A percentile compares a stretch with the other conserved stretches of the same genome.
phyloP scores from a whole-genome alignment of 495 filamentous ascomycete species.

The Haplographium delicatum region DNA sequence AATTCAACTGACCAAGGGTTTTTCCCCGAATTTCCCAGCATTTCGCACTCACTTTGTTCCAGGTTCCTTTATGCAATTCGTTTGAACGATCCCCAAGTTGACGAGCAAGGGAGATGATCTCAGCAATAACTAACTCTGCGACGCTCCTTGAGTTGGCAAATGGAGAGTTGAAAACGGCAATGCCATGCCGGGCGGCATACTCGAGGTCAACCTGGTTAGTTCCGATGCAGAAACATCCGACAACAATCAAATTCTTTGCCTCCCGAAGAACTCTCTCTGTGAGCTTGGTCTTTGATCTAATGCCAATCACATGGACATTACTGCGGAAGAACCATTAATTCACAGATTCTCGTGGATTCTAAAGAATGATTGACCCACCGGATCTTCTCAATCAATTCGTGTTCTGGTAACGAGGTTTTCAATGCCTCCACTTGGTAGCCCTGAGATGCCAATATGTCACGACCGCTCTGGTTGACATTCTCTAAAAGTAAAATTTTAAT shows the following conservation, averaged over 20 bases:
- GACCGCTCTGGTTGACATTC: constrained; percentile 89
- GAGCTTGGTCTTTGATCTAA: constrained; percentile 96
- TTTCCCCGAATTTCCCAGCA: constrained; percentile 99
- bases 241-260: constrained; percentile 89
- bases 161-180: constrained; percentile 98
- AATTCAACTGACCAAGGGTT: constrained; percentile 63
- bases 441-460: constrained; percentile 73
- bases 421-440: constrained; percentile 94
- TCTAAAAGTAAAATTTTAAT: constrained; percentile 95
- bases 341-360: background rate
- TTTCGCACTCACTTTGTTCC: constrained; percentile 95
- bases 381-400: constrained; percentile 95
- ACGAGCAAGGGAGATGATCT: constrained; percentile 86
- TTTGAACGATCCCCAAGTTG: constrained; percentile 90
- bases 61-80: constrained; percentile 90
- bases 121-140: constrained; percentile 89
- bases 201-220: constrained; percentile 97
- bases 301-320: constrained; percentile 95
- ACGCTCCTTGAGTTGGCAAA: constrained; percentile 97
- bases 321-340: constrained; percentile 37
- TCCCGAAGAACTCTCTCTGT: constrained; percentile 77
- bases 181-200: constrained; percentile 85
- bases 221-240: constrained; percentile 98
- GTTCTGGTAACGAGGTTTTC: constrained; percentile 85
- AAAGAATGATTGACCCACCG: constrained; percentile 50